Evolutionary conservation across 192 early-diverging fungal species (phyloP).

Genomic region (Entomortierella beljakovae): DNA sequence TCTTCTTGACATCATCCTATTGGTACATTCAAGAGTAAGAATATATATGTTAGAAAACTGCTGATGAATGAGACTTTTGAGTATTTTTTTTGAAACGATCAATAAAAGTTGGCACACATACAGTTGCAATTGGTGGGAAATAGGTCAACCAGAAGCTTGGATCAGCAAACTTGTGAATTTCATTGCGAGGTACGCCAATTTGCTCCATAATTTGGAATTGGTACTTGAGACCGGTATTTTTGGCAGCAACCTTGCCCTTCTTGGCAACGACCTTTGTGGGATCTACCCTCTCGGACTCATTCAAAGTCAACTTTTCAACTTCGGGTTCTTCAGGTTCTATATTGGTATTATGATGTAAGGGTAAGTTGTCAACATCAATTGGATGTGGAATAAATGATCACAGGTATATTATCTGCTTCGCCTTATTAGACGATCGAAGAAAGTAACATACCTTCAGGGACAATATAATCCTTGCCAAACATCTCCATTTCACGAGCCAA

Average conservation of each 20-base stretch:
- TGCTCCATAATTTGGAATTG: conserved; percentile 98
- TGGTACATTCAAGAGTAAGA: neutral
- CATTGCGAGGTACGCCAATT: conserved; percentile 85
- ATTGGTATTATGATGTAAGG: neutral
- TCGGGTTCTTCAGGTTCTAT: conserved; percentile 54
- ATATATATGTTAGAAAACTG: neutral
- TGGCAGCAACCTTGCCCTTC: conserved; percentile 91
- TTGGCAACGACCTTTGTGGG: conserved; percentile 74
- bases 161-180: conserved; percentile 95
- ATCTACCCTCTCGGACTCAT: conserved; percentile 61
- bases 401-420: too few relatives aligned
- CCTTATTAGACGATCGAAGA: neutral
- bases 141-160: conserved; percentile 92
- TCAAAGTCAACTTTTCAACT: conserved; percentile 53
- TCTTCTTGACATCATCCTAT: conserved; percentile 75
- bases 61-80: too few relatives aligned
- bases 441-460: conserved; percentile 34
- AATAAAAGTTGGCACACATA: conserved; percentile 16
- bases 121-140: conserved; percentile 92
- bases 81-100: neutral
- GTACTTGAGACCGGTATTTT: conserved; percentile 84
- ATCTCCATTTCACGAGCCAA: conserved; percentile 83
- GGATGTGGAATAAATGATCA: too few relatives aligned
- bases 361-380: conserved; percentile 20
- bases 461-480: conserved; percentile 74